Conservation (phyloP, 805 yeast genomes). For the Candida ponderosae region DNA sequence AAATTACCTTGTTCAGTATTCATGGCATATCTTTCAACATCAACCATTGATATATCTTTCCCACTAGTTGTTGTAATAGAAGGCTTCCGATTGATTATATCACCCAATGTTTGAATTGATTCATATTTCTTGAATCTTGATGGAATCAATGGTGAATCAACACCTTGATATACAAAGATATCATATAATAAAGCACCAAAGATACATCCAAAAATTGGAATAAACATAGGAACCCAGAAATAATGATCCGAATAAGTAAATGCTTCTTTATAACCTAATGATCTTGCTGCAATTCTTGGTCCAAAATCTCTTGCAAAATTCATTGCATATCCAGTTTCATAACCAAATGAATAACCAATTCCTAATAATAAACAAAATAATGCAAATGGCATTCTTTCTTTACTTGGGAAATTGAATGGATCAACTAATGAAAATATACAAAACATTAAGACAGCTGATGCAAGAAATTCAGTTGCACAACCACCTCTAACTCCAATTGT, state of each 20-base stretch:
- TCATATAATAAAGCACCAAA: conserved; percentile 46
- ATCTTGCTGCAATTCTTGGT: conserved; percentile 40
- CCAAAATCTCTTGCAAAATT: conserved; percentile 50
- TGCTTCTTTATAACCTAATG: conserved; percentile 38
- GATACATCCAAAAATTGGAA: conserved; percentile 39
- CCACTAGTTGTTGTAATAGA: no score
- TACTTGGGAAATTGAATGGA: conserved; percentile 39
- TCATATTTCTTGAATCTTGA: no score
- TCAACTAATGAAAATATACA: conserved; percentile 45
- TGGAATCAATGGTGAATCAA: conserved; percentile 43
- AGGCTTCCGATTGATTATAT: no score
- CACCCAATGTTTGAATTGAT: no score
- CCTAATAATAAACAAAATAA: conserved; percentile 35
- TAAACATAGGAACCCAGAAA: conserved; percentile 46
- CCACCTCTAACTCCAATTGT: conserved; percentile 35
- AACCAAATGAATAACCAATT: conserved; percentile 41
- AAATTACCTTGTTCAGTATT: no score
- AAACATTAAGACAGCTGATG: conserved; percentile 35
- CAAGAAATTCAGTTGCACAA: conserved; percentile 38
- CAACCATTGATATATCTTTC: no score
- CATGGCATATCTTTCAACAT: no score
- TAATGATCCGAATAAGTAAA: conserved; percentile 35
- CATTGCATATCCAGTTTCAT: conserved; percentile 47
- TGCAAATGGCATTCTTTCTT: conserved; percentile 38
- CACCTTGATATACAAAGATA: conserved; percentile 40